Evolutionary conservation across 2,329 filamentous ascomycete genomes (phyloP).

Genomic region (Xylaria multiplex): DNA sequence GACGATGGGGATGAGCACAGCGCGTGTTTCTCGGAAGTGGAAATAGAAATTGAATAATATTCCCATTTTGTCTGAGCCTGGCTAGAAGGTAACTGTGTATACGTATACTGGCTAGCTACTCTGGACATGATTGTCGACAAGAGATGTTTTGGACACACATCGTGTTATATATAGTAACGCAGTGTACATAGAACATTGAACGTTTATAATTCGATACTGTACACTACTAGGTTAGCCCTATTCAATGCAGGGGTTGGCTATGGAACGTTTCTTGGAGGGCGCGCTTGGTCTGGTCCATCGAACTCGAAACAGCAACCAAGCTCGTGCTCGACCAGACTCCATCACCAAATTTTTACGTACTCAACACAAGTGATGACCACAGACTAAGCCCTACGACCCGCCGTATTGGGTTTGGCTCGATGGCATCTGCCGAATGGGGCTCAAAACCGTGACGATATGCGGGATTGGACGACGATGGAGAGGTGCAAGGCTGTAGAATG

Average conservation of each 20-base stretch:
- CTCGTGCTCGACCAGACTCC: constrained; percentile 32
- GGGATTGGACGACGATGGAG: constrained; percentile 7
- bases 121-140: not conserved
- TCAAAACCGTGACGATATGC: constrained; percentile 13
- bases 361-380: constrained; percentile 20
- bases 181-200: not conserved
- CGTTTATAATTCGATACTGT: not conserved
- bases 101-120: not conserved
- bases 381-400: constrained; percentile 41
- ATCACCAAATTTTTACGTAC: constrained; percentile 43
- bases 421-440: constrained; percentile 34
- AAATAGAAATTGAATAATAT: not conserved
- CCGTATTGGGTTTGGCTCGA: constrained; percentile 29
- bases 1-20: too few species aligned
- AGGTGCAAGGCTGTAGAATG: constrained; percentile 11
- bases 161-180: not conserved
- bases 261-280: constrained; percentile 3
- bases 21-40: not conserved
- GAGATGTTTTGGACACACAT: not conserved
- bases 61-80: not conserved
- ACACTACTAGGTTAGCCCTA: not conserved
- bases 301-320: constrained; percentile 32
- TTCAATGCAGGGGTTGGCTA: constrained; percentile 18
- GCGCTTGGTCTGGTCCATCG: constrained; percentile 18
- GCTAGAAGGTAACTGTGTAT: not conserved